Evolutionary conservation across 257 asterid genomes (phyloP), one percentile per base, ranked within the genome.

Genomic region (Voacanga thouarsii): DNA sequence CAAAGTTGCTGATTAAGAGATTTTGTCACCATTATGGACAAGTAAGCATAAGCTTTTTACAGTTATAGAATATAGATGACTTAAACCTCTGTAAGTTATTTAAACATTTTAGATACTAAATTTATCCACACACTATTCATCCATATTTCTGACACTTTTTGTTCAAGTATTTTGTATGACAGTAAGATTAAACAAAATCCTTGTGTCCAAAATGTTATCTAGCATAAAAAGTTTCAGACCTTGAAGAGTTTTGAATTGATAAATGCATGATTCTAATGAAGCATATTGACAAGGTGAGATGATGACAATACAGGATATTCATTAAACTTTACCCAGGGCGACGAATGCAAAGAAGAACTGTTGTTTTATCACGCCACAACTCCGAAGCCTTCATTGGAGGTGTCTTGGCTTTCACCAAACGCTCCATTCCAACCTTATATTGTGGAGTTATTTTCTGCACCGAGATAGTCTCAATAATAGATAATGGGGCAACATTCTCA

Each of bases 341-440:
- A 9, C 96, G 97, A 28, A 93, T 87, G 89, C 98, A 93, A 88
- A 93, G 90, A 77, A 93, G 72, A 43, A 93, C 80, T 68, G 96
- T 92, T 72, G 96, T 87, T 83, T 85, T 90, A 47, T 91, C 96
- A 12, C 86, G 82, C 98, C 98, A 91, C 55, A 91, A 71, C 78
- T 93, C 96, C 2, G 90, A 89, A 71, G 92, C 93, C 87, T 90
- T 93, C 90, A 91, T 83, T 0, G 93, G 86, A 75, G 97, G 92
- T 19, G 98, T 77, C 88, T 85, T 90, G 64, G 81, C 83, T 83
- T 84, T 90, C 69, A 89, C 86, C 91, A 91, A 76, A 37, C 86
- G 79, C 80, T 90, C 91, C 89, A 88, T 87, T 61, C 97, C 97
- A 66, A 90, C 83, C 87, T 87, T 91, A 72, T 90, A 89, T 60